These are phyloP conservation scores for Trichoderma sp. DNA, from an alignment of 2,329 filamentous ascomycete species.

Conservation along the genomic window DNA sequence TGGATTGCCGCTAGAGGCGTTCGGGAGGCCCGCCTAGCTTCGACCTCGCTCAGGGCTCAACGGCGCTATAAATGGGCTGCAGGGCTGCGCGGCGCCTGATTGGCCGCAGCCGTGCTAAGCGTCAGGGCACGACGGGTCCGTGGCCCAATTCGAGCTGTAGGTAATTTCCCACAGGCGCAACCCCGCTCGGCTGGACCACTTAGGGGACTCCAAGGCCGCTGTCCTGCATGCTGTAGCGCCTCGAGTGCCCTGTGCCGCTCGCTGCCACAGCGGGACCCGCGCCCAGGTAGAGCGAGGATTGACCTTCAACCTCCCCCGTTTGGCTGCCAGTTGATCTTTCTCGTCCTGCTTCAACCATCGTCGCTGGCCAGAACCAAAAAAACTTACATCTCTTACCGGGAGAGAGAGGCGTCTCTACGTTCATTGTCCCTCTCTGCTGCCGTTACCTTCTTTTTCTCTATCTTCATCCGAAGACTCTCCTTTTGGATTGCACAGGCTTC, in stretches of 20 bases:
- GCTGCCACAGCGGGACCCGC: slow-evolving; percentile 9
- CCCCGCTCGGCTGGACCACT: slow-evolving; percentile 10
- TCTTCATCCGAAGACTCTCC: slow-evolving; percentile 24
- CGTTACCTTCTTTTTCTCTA: slow-evolving; percentile 23
- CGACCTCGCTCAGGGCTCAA: background rate
- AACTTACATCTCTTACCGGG: background rate
- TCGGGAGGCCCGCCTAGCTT: slow-evolving; percentile 4
- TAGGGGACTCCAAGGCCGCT: slow-evolving; percentile 10
- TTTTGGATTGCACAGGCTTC: slow-evolving; percentile 35
- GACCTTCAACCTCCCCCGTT: background rate
- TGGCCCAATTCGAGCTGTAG: background rate
- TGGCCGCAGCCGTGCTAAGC: slow-evolving; percentile 7
- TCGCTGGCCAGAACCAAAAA: slow-evolving; percentile 21
- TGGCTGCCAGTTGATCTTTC: background rate
- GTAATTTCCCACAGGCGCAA: slow-evolving; percentile 17
- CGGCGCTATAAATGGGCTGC: slow-evolving; percentile 12
- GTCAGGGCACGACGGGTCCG: slow-evolving; percentile 11
- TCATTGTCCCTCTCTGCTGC: slow-evolving; percentile 26
- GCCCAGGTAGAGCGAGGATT: background rate
- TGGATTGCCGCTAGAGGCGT: background rate
- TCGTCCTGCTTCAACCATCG: slow-evolving; percentile 18
- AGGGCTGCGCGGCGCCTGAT: slow-evolving; percentile 2
- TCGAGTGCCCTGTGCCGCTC: background rate
- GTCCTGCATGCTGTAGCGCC: slow-evolving; percentile 20
- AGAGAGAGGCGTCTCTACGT: slow-evolving; percentile 19